Base-by-base conservation (phyloP, 2,329 filamentous ascomycete genomes). In the Whalleya microplaca region DNA sequence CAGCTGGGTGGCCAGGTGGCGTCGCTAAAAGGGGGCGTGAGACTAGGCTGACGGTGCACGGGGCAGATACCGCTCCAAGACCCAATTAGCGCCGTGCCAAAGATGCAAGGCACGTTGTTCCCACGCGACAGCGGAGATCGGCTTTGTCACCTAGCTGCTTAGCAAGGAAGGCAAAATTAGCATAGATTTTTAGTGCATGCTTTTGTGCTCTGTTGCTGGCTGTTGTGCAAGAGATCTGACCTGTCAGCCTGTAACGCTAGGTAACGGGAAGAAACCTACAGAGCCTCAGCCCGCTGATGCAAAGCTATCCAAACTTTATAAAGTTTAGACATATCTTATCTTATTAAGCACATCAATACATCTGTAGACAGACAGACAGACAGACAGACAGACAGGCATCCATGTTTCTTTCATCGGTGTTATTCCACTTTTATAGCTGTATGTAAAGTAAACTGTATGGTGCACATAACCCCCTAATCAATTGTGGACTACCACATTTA, bases 41-140 rank as follows among this genome's bases (percentile, higher is more conserved):
- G 41, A 56, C 50, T 59, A 54, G 47, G 53, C 54, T 29, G 43
- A 42, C 10, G 21, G 45, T 45, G 56, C 57, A 57, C 56, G 18
- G 54, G 45, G 37, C 53, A 49, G 14, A 44, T 43, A 32, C 23
- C 41, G 45, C 32, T 51, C 50, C 51, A 23, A 44, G 40, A 47
- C 49, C 40, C 47, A 59, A 49, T 47, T 53, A 52, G 50, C 48
- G 18, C 54, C n/a, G 32, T n/a, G 54, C 50, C 41, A 48, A 45
- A 58, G 51, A 55, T 60, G 62, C 60, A 63, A 60, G 61, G 63
- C 59, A 63, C 59, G 56, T 61, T 58, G 51, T 53, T 67, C 51
- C 66, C 66, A 68, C 65, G 66, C 62, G 66, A 64, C 56, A 59
- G 62, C 65, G 64, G 66, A 56, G 62, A 61, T 60, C 27, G 43